Evolutionary conservation across 805 yeast genomes (phyloP).

Genomic region (Yamadazyma laniorum): DNA sequence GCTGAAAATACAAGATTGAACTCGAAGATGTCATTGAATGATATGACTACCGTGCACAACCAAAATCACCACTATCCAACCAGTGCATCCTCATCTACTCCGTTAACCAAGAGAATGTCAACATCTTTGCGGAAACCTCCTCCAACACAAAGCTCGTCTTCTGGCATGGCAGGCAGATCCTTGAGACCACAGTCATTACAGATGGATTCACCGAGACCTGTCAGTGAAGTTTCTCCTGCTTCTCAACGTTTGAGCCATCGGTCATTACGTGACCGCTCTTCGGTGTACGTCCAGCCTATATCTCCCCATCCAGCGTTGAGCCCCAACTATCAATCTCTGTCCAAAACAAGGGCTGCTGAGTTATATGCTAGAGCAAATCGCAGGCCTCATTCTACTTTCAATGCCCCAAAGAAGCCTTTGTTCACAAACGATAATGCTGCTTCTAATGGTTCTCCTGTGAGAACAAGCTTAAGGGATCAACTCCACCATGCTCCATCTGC

Average conservation of each 20-base stretch:
- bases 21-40: slow-evolving; percentile 51
- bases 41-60: slow-evolving; percentile 14
- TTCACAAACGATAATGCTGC: slow-evolving; percentile 12
- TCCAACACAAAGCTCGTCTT: slow-evolving; percentile 5
- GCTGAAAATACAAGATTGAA: slow-evolving; percentile 78
- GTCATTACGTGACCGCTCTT: slow-evolving; percentile 24
- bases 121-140: slow-evolving; percentile 29
- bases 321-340: slow-evolving; percentile 38
- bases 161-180: slow-evolving; percentile 18
- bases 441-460: slow-evolving; percentile 2
- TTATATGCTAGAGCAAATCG: slow-evolving; percentile 51
- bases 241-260: slow-evolving; percentile 28
- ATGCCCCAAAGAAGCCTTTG: slow-evolving; percentile 16
- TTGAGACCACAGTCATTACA: slow-evolving; percentile 34
- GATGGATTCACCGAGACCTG: slow-evolving; percentile 10
- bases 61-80: slow-evolving; percentile 15
- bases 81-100: slow-evolving; percentile 5
- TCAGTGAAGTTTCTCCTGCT: slow-evolving; percentile 2
- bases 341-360: slow-evolving; percentile 49
- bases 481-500: not conserved
- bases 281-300: slow-evolving; percentile 31
- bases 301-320: slow-evolving; percentile 40
- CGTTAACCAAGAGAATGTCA: slow-evolving; percentile 20
- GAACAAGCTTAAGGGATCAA: slow-evolving; percentile 13
- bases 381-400: slow-evolving; percentile 39